Evolutionary conservation across 2,329 filamentous ascomycete genomes (phyloP).

Genomic region (Diaporthe aspalathi): DNA sequence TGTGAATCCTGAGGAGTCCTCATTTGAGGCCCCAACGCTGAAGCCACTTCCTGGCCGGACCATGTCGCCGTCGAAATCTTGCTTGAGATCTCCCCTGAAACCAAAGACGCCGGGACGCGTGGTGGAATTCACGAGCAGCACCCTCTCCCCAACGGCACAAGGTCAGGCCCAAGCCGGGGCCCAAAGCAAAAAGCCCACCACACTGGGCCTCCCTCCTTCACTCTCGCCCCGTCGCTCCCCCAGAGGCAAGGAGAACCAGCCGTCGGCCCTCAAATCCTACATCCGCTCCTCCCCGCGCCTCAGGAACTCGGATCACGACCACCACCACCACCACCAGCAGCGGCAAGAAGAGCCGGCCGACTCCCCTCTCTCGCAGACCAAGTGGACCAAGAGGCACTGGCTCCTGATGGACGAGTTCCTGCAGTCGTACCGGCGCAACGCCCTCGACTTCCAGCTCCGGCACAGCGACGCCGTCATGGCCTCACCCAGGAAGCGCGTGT

Average conservation of each 20-base stretch:
- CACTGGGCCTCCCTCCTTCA: background rate
- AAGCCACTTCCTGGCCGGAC: constrained; percentile 62
- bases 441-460: constrained; percentile 52
- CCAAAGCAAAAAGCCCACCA: background rate
- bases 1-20: constrained; percentile 48
- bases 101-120: constrained; percentile 68
- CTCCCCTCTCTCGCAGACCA: constrained; percentile 52
- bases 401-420: constrained; percentile 63
- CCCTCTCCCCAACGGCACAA: constrained; percentile 59
- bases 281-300: constrained; percentile 13
- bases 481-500: constrained; percentile 40
- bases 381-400: constrained; percentile 66
- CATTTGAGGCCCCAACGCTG: constrained; percentile 54
- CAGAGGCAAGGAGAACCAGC: constrained; percentile 22
- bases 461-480: constrained; percentile 43
- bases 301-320: background rate
- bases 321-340: constrained; percentile 12
- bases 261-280: background rate
- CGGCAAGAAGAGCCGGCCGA: constrained; percentile 23
- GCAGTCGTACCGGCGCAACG: constrained; percentile 58
- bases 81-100: constrained; percentile 67
- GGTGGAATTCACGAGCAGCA: constrained; percentile 67
- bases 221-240: background rate
- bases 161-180: constrained; percentile 46
- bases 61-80: constrained; percentile 68